Percentiles rank a stretch among this genome's conserved stretches.
phyloP scores from a whole-genome alignment of 352 stramenopile genomes.

The Phytophthora colocasiae region DNA sequence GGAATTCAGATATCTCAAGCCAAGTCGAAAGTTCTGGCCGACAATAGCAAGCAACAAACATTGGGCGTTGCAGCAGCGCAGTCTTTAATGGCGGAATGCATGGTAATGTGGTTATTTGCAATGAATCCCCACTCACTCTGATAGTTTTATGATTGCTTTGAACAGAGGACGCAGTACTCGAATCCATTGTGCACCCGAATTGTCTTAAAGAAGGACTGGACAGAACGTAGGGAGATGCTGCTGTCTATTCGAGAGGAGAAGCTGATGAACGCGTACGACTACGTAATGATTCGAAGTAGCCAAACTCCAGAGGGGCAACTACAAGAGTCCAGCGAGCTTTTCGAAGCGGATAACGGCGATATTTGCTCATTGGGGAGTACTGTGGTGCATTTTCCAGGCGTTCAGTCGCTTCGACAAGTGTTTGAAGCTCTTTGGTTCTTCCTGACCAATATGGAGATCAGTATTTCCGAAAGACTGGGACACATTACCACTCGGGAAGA shows the following conservation, averaged over 20 bases:
- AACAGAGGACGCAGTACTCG: slow-evolving; percentile 20
- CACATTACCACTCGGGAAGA: slow-evolving; percentile 43
- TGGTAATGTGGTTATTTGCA: slow-evolving; percentile 4
- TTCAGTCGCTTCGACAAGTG: slow-evolving; percentile 40
- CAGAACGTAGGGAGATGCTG: slow-evolving; percentile 21
- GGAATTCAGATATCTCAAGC: slow-evolving; percentile 5
- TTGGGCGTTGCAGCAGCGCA: slow-evolving; percentile 24
- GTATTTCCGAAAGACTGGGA: slow-evolving; percentile 43
- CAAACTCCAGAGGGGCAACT: slow-evolving; percentile 11
- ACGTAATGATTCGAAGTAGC: slow-evolving; percentile 26
- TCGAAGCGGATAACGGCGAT: slow-evolving; percentile 34
- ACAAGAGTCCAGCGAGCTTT: slow-evolving; percentile 27
- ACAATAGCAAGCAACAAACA: slow-evolving; percentile 15
- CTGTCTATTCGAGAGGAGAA: slow-evolving; percentile 25
- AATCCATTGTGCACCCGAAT: slow-evolving; percentile 34
- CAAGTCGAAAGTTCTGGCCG: slow-evolving; percentile 14
- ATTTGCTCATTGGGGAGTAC: slow-evolving; percentile 31
- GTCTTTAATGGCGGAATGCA: slow-evolving; percentile 26
- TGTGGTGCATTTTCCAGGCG: slow-evolving; percentile 33
- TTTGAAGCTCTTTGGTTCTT: slow-evolving; percentile 48
- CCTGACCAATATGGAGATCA: slow-evolving; percentile 56
- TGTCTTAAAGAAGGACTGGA: slow-evolving; percentile 22
- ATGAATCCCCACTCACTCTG: too few species aligned
- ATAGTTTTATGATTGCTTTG: not conserved
- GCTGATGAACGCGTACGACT: slow-evolving; percentile 31